Percentiles rank a stretch among this genome's conserved stretches.
phyloP scores from a whole-genome alignment of 345 rosid species.

The Dovyalis caffra region DNA sequence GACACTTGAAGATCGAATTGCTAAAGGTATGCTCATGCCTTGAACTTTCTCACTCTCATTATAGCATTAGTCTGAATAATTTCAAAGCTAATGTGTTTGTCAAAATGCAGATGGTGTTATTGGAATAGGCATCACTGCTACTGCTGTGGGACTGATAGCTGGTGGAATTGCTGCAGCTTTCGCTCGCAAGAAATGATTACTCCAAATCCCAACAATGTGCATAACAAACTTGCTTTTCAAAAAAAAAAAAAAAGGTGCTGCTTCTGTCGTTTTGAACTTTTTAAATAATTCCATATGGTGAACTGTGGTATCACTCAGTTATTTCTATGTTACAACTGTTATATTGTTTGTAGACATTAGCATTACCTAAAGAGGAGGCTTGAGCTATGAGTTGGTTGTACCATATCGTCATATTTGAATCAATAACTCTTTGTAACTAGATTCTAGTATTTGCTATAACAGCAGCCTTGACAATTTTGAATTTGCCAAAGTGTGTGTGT shows the following conservation, averaged over 20 bases:
- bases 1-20: conserved; percentile 58
- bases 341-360: not conserved
- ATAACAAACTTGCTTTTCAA: too few species aligned
- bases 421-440: not conserved
- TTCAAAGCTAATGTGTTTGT: not conserved
- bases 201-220: not conserved
- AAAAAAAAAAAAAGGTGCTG: not conserved
- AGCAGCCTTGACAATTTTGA: not conserved
- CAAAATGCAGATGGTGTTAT: conserved; percentile 71
- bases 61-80: conserved; percentile 4
- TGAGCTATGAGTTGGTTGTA: not conserved
- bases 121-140: conserved; percentile 84
- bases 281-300: not conserved
- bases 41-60: not conserved
- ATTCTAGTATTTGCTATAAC: not conserved
- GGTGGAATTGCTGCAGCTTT: conserved; percentile 82
- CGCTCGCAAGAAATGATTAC: conserved; percentile 61
- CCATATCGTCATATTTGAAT: not conserved
- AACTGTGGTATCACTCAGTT: not conserved
- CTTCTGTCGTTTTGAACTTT: not conserved
- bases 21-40: conserved; percentile 46
- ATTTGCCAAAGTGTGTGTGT: not conserved
- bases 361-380: not conserved
- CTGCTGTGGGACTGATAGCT: conserved; percentile 75
- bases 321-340: not conserved